phyloP scores from a whole-genome alignment of 352 stramenopile genomes.

The Globisporangium polare region DNA sequence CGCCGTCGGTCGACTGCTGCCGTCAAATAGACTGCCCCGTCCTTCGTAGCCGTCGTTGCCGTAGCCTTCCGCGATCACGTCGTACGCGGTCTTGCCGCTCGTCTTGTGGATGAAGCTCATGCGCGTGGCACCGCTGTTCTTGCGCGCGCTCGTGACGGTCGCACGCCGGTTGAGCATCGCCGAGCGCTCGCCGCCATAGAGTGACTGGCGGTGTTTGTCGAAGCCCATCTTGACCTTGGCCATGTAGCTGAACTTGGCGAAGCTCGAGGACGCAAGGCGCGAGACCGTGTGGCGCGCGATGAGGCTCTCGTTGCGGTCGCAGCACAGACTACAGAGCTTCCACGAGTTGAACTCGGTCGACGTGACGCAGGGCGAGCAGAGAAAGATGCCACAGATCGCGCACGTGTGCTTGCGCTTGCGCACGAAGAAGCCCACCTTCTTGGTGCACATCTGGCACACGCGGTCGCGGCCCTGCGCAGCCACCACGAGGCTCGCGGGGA shows the following conservation, averaged over 20 bases:
- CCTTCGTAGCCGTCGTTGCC: slow-evolving; percentile 8
- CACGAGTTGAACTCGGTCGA: slow-evolving; percentile 60
- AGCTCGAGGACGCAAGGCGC: slow-evolving; percentile 34
- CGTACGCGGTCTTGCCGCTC: slow-evolving; percentile 20
- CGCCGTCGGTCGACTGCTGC: slow-evolving; percentile 1
- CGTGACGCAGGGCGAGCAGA: slow-evolving; percentile 56
- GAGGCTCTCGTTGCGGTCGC: slow-evolving; percentile 55
- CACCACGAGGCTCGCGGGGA: slow-evolving; percentile 22
- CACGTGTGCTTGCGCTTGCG: slow-evolving; percentile 62
- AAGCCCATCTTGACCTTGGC: slow-evolving; percentile 22
- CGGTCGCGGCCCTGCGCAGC: slow-evolving; percentile 36
- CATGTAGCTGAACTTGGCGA: slow-evolving; percentile 21
- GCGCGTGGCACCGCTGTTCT: slow-evolving; percentile 16
- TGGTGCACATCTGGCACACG: slow-evolving; percentile 65
- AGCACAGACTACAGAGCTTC: slow-evolving; percentile 61
- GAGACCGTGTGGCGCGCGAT: slow-evolving; percentile 52
- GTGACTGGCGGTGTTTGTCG: slow-evolving; percentile 16
- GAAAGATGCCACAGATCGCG: slow-evolving; percentile 56
- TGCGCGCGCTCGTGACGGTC: slow-evolving; percentile 12
- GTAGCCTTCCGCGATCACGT: slow-evolving; percentile 12
- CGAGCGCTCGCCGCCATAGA: slow-evolving; percentile 16
- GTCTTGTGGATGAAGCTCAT: slow-evolving; percentile 17
- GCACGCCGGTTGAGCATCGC: slow-evolving; percentile 17
- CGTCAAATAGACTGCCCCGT: slow-evolving; percentile 16
- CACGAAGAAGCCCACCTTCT: slow-evolving; percentile 50